Conservation (phyloP, 345 rosid genomes). For the Hirschfeldia incana region DNA sequence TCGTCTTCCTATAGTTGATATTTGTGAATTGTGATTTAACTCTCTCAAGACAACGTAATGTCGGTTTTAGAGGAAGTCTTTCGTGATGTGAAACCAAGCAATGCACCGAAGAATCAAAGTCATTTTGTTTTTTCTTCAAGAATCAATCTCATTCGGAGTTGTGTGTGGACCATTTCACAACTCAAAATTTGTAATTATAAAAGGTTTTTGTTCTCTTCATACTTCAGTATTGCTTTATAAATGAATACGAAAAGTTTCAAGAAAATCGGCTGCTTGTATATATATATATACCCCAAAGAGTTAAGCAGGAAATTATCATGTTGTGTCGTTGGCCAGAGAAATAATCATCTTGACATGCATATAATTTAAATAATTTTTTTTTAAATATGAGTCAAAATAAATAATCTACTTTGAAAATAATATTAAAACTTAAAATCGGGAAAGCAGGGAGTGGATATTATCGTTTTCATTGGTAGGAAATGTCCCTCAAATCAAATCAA, state of each 20-base stretch:
- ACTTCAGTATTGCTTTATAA: background rate
- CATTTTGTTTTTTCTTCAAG: constrained; percentile 8
- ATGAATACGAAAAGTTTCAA: background rate
- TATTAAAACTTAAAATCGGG: background rate
- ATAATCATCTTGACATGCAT: background rate
- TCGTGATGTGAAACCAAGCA: constrained; percentile 20
- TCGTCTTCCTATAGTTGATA: constrained; percentile 1
- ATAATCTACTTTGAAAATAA: background rate
- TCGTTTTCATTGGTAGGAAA: constrained; percentile 9
- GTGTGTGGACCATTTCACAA: constrained; percentile 19
- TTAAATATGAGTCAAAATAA: background rate
- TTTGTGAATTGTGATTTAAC: background rate
- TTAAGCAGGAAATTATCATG: background rate
- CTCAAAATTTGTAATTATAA: background rate
- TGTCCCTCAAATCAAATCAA: constrained; percentile 16
- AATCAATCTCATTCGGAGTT: constrained; percentile 18
- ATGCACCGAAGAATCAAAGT: constrained; percentile 7
- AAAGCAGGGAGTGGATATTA: constrained; percentile 1
- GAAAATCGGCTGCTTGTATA: background rate
- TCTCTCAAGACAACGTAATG: background rate
- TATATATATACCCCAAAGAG: background rate
- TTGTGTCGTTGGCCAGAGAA: background rate
- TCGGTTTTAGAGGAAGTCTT: constrained; percentile 15
- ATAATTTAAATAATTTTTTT: background rate
- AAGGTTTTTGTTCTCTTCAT: background rate